Base-by-base conservation (phyloP, 106 monocot genomes). In the Chionographis japonica region DNA sequence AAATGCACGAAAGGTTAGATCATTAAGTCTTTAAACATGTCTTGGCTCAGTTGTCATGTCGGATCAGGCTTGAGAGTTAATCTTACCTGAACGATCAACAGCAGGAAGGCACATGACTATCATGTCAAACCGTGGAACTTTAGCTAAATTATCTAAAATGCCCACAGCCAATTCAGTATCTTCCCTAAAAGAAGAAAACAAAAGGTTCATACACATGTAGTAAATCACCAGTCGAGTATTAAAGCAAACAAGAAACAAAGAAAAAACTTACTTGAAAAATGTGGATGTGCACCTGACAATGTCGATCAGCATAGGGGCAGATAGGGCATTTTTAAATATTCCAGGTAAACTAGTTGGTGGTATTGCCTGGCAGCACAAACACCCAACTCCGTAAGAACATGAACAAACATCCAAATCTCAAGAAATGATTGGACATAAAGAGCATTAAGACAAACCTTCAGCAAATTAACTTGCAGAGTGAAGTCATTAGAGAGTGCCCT, bases 51-150 rank as follows among this genome's bases (percentile, higher is more conserved):
- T 46, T 5, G 46, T 46, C 9, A 46, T 2, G 5, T 8, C 3
- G 20, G 7, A 18, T 19, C 8, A 58, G 18, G 3, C 20, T 27
- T 6, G 4, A 58, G 7, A 6, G 27, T 19, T 36, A 19, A 50
- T 60, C 74, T 68, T 71, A 99, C 98, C 98, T 51, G 83, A 71
- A 56, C 71, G 85, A 62, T 99, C 81, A 27, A 66, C 56, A 52
- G 85, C 50, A 57, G 98, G 75, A 43, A 99, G 71, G 75, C 90
- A 90, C 93, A 93, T 88, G 43, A 84, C 67, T 73, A 99, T 79
- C 93, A 99, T 81, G 74, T 93, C 93, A 78, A 99, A 99, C 27
- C 93, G 80, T 56, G 98, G 82, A 49, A 99, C 88, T 69, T 74
- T 85, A 6, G 72, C 63, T 72, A 93, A 78, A 86, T 90, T 90